Percentiles rank a stretch among this genome's conserved stretches.
These are phyloP conservation scores for Yamadazyma phyllophila DNA, from an alignment of 805 yeast genomes.

Conservation along the genomic window DNA sequence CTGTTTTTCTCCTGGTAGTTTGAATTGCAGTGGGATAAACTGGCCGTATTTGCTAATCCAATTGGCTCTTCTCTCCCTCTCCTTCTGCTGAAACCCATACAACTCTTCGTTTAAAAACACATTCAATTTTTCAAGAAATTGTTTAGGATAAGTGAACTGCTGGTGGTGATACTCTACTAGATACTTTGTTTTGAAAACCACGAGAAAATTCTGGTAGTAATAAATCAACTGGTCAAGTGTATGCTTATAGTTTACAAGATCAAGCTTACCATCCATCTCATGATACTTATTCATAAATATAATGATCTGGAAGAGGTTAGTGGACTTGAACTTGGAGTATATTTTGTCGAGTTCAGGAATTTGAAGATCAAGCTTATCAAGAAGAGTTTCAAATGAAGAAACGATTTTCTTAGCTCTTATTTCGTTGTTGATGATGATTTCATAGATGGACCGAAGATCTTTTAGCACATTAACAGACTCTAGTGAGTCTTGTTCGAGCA, in stretches of 20 bases:
- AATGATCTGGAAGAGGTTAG: slow-evolving; percentile 24
- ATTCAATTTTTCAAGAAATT: slow-evolving; percentile 29
- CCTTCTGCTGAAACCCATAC: slow-evolving; percentile 30
- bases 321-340: slow-evolving; percentile 22
- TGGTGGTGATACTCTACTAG: slow-evolving; percentile 39
- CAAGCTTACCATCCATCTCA: slow-evolving; percentile 14
- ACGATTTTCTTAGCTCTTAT: slow-evolving; percentile 26
- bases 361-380: slow-evolving; percentile 17
- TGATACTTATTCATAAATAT: slow-evolving; percentile 20
- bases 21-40: slow-evolving; percentile 39
- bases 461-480: slow-evolving; percentile 58
- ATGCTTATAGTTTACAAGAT: slow-evolving; percentile 22
- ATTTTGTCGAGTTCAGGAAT: slow-evolving; percentile 10
- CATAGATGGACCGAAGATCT: slow-evolving; percentile 41
- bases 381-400: slow-evolving; percentile 13
- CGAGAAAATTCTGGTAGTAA: slow-evolving; percentile 36
- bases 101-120: slow-evolving; percentile 35
- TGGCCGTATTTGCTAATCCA: slow-evolving; percentile 41
- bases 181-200: slow-evolving; percentile 34
- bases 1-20: slow-evolving; percentile 37
- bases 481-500: slow-evolving; percentile 49
- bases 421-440: slow-evolving; percentile 35
- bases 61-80: slow-evolving; percentile 29
- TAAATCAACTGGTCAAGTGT: slow-evolving; percentile 27
- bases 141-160: slow-evolving; percentile 37